Conservation (phyloP, 2,329 filamentous ascomycete species). For the Penicillium aurantiogriseum region DNA sequence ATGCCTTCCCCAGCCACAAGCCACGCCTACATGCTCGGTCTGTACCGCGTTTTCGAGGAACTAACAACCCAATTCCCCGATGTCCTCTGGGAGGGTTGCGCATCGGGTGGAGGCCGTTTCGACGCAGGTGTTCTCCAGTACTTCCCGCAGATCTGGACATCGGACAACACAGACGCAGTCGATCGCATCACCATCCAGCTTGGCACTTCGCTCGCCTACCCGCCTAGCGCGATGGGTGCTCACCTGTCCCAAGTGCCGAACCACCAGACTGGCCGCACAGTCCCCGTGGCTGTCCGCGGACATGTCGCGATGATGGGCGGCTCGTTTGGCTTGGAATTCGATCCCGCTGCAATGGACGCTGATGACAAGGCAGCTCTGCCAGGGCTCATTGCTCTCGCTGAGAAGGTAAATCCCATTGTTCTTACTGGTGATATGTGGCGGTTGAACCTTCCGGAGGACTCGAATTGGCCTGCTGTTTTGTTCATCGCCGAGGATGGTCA, state of each 20-base stretch:
- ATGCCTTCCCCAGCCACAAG: slow-evolving; percentile 53
- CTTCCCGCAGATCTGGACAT: slow-evolving; percentile 66
- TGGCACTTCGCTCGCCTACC: slow-evolving; percentile 63
- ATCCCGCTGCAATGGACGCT: slow-evolving; percentile 52
- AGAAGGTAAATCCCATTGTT: slow-evolving; percentile 59
- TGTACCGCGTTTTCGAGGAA: slow-evolving; percentile 62
- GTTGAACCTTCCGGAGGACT: slow-evolving; percentile 56
- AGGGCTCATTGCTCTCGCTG: slow-evolving; percentile 53
- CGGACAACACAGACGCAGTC: slow-evolving; percentile 63
- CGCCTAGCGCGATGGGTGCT: slow-evolving; percentile 63
- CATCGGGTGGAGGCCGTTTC: slow-evolving; percentile 63
- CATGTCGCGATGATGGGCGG: slow-evolving; percentile 69
- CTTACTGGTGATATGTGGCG: slow-evolving; percentile 61
- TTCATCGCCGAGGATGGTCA: slow-evolving; percentile 55
- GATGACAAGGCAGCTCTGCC: slow-evolving; percentile 57
- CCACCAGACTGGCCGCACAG: slow-evolving; percentile 54
- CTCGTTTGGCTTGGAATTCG: slow-evolving; percentile 64
- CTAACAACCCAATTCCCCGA: slow-evolving; percentile 61
- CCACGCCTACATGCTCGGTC: slow-evolving; percentile 62
- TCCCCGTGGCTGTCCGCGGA: slow-evolving; percentile 59
- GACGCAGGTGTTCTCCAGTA: slow-evolving; percentile 63
- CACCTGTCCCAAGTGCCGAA: slow-evolving; percentile 64
- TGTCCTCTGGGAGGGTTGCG: slow-evolving; percentile 66
- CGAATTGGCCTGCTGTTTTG: slow-evolving; percentile 62
- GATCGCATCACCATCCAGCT: slow-evolving; percentile 63